phyloP scores from a whole-genome alignment of 2,329 filamentous ascomycete species.

The Tolypocladium tropicale region DNA sequence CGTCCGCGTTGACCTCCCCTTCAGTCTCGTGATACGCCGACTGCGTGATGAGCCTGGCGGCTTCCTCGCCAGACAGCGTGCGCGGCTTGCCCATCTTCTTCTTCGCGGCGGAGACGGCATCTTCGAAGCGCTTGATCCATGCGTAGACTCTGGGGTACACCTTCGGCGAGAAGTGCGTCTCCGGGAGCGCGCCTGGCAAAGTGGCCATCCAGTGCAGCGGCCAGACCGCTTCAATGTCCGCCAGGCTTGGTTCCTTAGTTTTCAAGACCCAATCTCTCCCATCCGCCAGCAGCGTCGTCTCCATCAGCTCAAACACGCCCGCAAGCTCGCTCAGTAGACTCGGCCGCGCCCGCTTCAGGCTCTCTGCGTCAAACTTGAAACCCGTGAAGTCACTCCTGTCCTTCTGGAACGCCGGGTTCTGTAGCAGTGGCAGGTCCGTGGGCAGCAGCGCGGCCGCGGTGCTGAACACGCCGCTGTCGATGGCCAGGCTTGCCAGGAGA shows the following conservation, averaged over 20 bases:
- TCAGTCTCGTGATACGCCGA: conserved; percentile 35
- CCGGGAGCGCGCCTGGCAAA: conserved; percentile 44
- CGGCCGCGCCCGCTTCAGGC: conserved; percentile 24
- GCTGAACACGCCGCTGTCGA: conserved; percentile 47
- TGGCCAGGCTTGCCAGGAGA: conserved; percentile 45
- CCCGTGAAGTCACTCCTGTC: conserved; percentile 39
- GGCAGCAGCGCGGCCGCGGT: conserved; percentile 47
- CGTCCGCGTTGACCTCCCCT: conserved; percentile 32
- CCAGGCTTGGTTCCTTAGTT: conserved; percentile 41
- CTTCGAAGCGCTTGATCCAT: conserved; percentile 54
- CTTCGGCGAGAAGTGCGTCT: conserved; percentile 36
- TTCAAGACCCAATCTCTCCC: conserved; percentile 55
- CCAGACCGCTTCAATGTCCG: conserved; percentile 62
- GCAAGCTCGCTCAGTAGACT: conserved; percentile 47
- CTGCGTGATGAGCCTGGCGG: conserved; percentile 33
- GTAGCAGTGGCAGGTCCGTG: conserved; percentile 37
- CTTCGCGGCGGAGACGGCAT: conserved; percentile 31
- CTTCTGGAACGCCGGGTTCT: conserved; percentile 46
- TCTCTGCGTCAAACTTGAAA: conserved; percentile 12
- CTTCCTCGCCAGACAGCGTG: conserved; percentile 42
- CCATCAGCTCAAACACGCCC: conserved; percentile 45
- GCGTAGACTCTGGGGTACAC: conserved; percentile 50
- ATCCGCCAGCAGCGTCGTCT: conserved; percentile 53
- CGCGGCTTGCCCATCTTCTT: conserved; percentile 21
- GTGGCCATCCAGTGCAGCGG: conserved; percentile 54